Base-by-base conservation (phyloP, 805 yeast species). In the Candida vartiovaarae region DNA sequence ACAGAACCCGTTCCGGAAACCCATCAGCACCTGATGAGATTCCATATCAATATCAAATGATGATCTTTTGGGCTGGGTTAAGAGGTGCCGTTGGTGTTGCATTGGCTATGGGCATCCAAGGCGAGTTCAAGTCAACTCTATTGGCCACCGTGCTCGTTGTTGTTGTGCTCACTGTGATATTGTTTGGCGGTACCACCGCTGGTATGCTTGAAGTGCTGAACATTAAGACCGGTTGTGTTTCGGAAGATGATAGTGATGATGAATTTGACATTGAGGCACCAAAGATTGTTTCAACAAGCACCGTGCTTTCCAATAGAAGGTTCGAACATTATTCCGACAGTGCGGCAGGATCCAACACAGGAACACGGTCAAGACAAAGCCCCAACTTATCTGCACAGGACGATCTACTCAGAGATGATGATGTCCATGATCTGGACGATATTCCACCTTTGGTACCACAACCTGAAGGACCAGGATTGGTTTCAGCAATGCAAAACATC, bases 11-110 rank as follows among this genome's bases (percentile, higher is more conserved):
- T 52, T 70, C 76, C 24, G 72, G 75, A 47, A 71, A 78, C 24
- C 62, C 56, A 41, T 56, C 72, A 3, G 66, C 74, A 8, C 84
- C 85, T 2, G 96, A 89, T 56, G 98, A 91, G 65, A 89, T 93
- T 49, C 93, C 96, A 26, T 91, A 87, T 56, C 87, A 84, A 48
- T 93, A 93, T 64, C 99, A 93, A 66, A 88, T 89, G 86, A 93
- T 93, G 99, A 88, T 91, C 40, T 93, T 93, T 63, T 93, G 99
- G 99, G 99, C 99, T 3, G 99, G 99, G 4, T 71, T 93, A 44
- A 75, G 99, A 59, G 99, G 99, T 47, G 99, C 99, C 1, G 99
- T 93, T 32, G 99, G 99, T 51, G 99, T 93, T 4, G 99, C 99
- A 0, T 74, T 93, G 57, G 99, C 99, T 0, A 88, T 95, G 80